phyloP scores from a whole-genome alignment of 768 basidiomycete species.

The Rhizopogon roseolus region DNA sequence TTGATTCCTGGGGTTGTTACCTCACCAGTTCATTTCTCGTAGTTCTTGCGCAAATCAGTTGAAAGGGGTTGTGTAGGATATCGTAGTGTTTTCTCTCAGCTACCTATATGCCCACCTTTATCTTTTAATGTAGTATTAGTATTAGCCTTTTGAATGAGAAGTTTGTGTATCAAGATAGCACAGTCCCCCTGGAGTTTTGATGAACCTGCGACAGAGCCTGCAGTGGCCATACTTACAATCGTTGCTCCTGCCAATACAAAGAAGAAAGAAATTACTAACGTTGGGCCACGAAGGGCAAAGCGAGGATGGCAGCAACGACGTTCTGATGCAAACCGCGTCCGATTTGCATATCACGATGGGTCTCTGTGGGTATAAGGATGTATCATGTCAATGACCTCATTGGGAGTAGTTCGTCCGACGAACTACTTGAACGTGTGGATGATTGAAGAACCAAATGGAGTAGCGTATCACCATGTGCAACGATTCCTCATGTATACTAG shows the following conservation, averaged over 20 bases:
- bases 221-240: no score
- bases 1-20: no score
- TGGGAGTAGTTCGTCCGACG: slow-evolving; percentile 43
- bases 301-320: slow-evolving; percentile 37
- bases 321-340: slow-evolving; percentile 60
- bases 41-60: background rate
- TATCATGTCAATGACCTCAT: slow-evolving; percentile 60
- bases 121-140: no score
- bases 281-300: slow-evolving; percentile 41
- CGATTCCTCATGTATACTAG: background rate
- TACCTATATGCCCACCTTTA: background rate
- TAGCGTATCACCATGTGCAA: background rate
- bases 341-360: slow-evolving; percentile 66
- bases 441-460: background rate
- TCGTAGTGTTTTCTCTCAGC: background rate
- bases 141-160: no score
- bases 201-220: no score
- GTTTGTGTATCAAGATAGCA: no score
- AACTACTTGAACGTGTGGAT: slow-evolving; percentile 12
- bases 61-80: background rate
- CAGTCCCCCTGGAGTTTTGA: no score
- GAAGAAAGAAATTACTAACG: slow-evolving; percentile 25
- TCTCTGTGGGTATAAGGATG: slow-evolving; percentile 52
- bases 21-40: background rate
- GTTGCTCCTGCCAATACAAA: no score